Percentiles rank a stretch among this genome's conserved stretches.
Evolutionary conservation across 805 yeast species (phyloP).

Genomic region (Candida fluviatilis): DNA sequence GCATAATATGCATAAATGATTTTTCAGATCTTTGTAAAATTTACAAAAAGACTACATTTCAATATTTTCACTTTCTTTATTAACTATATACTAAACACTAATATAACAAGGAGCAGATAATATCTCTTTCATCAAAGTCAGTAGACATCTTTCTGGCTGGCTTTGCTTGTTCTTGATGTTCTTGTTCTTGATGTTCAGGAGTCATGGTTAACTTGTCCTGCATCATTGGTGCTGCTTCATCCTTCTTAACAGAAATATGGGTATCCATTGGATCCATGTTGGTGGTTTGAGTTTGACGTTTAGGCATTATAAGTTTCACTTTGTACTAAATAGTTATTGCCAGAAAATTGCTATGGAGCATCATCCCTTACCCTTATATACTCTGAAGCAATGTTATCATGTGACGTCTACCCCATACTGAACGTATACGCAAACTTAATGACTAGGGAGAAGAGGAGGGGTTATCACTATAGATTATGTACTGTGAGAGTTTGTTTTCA

Average conservation of each 20-base stretch:
- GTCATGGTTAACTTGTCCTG: too few relatives aligned
- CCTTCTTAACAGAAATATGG: background rate
- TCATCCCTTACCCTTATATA: background rate
- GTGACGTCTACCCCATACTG: background rate
- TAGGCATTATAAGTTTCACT: conserved; percentile 3
- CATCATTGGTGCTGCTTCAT: background rate
- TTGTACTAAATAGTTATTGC: background rate
- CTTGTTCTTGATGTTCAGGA: too few relatives aligned
- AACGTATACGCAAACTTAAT: background rate
- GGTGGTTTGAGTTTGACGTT: conserved; percentile 4
- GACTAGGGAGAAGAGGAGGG: background rate
- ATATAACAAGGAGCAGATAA: conserved; percentile 3
- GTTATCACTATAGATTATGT: background rate
- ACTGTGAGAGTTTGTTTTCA: background rate
- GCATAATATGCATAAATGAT: too few relatives aligned
- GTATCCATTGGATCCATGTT: conserved; percentile 3
- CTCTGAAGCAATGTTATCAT: background rate
- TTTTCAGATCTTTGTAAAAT: too few relatives aligned
- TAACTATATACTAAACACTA: background rate
- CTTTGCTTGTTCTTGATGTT: background rate
- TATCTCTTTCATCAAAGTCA: conserved; percentile 4
- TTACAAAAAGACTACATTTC: too few relatives aligned
- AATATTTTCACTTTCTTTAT: background rate
- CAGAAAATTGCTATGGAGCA: background rate
- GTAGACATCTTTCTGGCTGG: background rate